Evolutionary conservation across 2,329 filamentous ascomycete genomes (phyloP), one percentile per base, ranked within the genome.

Genomic region (Talaromyces funiculosus): DNA sequence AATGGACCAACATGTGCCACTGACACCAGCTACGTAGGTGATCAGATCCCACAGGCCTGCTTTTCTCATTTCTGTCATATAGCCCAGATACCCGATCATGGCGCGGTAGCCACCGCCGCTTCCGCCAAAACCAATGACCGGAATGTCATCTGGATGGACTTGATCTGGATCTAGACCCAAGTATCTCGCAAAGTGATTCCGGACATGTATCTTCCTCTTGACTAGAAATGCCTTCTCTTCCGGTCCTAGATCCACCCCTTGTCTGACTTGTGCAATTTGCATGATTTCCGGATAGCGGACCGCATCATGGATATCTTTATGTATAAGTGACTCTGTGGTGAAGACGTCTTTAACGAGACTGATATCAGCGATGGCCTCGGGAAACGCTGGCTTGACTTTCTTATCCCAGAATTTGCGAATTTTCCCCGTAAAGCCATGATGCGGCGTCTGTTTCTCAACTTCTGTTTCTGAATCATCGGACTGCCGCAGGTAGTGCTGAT

Each of bases 311-410:
- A 40, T 40, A 26, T 61, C 59, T 18, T 57, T 49, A 29, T 49
- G 31, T 24, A 61, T 40, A 2, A 61, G 55, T 18, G 60, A 37
- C 18, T 62, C 60, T 14, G 60, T 62, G 10, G 60, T 59, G 26
- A 59, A 62, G n/a, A 62, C 55, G n/a, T 62, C 60, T 45, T 58
- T 62, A 20, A 58, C 42, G n/a, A 62, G 51, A 26, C 38, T 47
- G 31, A 62, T 58, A 43, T 62, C 60, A 4, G 60, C 60, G 12
- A 61, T 61, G 4, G 60, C 60, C 6, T 61, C 60, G 8, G 60
- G 60, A 49, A 62, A 62, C 9, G 60, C 60, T 14, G 60, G 60
- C 22, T 59, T 62, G 55, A 62, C 60, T 9, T 47, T 59, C 40
- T 54, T 58, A 14, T 62, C 51, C 60, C 60, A 62, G 18, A 59